Percentiles rank a stretch among this genome's conserved stretches.
Evolutionary conservation across 371 early-diverging fungal genomes (phyloP).

Genomic region (Mortierella sp.): DNA sequence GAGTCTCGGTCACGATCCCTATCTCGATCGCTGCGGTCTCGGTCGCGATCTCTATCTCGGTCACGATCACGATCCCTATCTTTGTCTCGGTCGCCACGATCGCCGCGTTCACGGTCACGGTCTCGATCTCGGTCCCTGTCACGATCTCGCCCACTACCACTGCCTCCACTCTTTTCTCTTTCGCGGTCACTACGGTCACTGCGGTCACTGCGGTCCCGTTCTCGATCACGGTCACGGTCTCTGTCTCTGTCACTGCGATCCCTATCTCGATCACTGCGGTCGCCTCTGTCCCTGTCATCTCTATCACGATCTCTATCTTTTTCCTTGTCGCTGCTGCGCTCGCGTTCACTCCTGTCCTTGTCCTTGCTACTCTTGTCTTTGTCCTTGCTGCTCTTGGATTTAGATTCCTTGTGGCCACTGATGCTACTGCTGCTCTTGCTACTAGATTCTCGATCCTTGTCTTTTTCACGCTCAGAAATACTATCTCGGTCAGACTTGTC

Average conservation of each 20-base stretch:
- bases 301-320: constrained; percentile 25
- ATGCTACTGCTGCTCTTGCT: constrained; percentile 28
- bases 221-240: constrained; percentile 14
- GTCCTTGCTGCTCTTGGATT: constrained; percentile 33
- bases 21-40: constrained; percentile 18
- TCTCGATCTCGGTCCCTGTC: constrained; percentile 38
- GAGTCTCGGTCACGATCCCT: constrained; percentile 36
- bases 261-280: constrained; percentile 27
- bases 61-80: constrained; percentile 27
- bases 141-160: constrained; percentile 12
- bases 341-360: constrained; percentile 18
- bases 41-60: constrained; percentile 22
- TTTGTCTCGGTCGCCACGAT: constrained; percentile 20
- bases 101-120: constrained; percentile 30
- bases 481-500: constrained; percentile 33
- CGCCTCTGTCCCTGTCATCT: constrained; percentile 13
- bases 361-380: constrained; percentile 27
- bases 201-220: constrained; percentile 20
- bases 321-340: constrained; percentile 14
- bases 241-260: constrained; percentile 28
- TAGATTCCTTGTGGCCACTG: constrained; percentile 32
- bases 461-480: constrained; percentile 25
- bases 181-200: constrained; percentile 18
- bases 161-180: constrained; percentile 12
- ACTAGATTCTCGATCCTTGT: constrained; percentile 22